A percentile compares a stretch with the other conserved stretches of the same genome.
These are phyloP conservation scores for Mycena polygramma DNA, from an alignment of 768 basidiomycete genomes.

Conservation along the genomic window DNA sequence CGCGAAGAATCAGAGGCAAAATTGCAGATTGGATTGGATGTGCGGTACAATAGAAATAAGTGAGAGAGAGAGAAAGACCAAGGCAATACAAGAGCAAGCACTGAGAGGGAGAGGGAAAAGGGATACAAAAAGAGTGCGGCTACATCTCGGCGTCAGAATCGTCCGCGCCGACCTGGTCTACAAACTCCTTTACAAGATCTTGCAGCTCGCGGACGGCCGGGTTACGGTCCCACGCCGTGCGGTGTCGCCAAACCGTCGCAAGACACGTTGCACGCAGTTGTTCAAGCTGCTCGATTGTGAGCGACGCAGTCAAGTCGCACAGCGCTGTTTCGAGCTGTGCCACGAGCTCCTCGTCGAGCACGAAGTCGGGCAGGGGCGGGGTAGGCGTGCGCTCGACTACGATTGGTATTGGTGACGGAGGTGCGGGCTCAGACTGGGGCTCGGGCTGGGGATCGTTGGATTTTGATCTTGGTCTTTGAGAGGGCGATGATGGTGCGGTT, in stretches of 20 bases:
- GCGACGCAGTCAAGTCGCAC: constrained; percentile 62
- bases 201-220: constrained; percentile 71
- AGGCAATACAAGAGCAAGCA: constrained; percentile 22
- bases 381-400: constrained; percentile 74
- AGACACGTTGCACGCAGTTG: constrained; percentile 91
- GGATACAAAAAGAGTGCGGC: constrained; percentile 14
- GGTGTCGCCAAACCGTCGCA: constrained; percentile 83
- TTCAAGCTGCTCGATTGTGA: constrained; percentile 93
- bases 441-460: constrained; percentile 22
- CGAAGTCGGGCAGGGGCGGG: constrained; percentile 84
- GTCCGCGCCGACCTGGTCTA: constrained; percentile 66
- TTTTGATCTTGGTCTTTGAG: constrained; percentile 36
- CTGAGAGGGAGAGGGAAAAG: constrained; percentile 3
- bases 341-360: constrained; percentile 67
- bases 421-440: constrained; percentile 34
- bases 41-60: constrained; percentile 36
- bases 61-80: neutral
- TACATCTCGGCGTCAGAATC: constrained; percentile 33
- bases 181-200: constrained; percentile 71
- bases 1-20: neutral
- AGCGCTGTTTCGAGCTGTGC: constrained; percentile 63
- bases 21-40: constrained; percentile 23
- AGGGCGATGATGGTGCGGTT: constrained; percentile 42
- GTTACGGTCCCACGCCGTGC: constrained; percentile 88
- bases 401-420: constrained; percentile 53